A percentile compares a stretch with the other conserved stretches of the same genome.
Conservation (phyloP, 2,329 filamentous ascomycete species). For the Talaromyces pinophilus region DNA sequence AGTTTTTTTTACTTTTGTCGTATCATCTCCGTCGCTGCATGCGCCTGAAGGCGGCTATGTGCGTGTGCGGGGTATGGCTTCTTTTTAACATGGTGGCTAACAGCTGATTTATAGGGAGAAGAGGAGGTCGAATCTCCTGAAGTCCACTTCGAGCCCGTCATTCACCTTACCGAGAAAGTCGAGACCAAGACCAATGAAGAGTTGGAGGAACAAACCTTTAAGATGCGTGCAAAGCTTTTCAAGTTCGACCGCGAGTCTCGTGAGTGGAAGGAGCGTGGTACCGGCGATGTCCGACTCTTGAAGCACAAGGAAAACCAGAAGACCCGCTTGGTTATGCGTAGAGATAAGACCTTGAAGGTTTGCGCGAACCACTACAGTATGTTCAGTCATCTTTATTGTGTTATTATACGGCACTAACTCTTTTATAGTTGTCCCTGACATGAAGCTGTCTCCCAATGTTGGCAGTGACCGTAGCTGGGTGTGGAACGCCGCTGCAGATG, state of each 20-base stretch:
- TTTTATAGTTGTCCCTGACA: conserved; percentile 81
- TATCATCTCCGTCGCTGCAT: neutral
- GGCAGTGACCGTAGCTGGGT: conserved; percentile 99
- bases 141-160: conserved; percentile 95
- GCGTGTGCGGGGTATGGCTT: conserved; percentile 9
- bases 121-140: conserved; percentile 84
- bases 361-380: conserved; percentile 99
- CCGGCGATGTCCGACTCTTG: conserved; percentile 90
- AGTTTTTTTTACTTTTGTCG: conserved; percentile 17
- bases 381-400: conserved; percentile 36
- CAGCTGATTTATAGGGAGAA: conserved; percentile 50
- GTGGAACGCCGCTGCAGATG: conserved; percentile 97
- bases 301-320: conserved; percentile 99
- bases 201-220: conserved; percentile 94
- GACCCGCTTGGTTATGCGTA: conserved; percentile 95
- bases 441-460: conserved; percentile 98
- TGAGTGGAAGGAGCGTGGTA: conserved; percentile 99
- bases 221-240: conserved; percentile 99
- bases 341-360: conserved; percentile 99
- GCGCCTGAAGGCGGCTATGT: neutral
- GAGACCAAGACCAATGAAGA: conserved; percentile 98
- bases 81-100: neutral
- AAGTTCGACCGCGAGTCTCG: conserved; percentile 88
- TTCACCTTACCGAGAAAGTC: conserved; percentile 93
- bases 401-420: neutral